Evolutionary conservation across 306 rosid species (phyloP), one percentile per base, ranked within the genome.

Genomic region (Rosa lucieae): DNA sequence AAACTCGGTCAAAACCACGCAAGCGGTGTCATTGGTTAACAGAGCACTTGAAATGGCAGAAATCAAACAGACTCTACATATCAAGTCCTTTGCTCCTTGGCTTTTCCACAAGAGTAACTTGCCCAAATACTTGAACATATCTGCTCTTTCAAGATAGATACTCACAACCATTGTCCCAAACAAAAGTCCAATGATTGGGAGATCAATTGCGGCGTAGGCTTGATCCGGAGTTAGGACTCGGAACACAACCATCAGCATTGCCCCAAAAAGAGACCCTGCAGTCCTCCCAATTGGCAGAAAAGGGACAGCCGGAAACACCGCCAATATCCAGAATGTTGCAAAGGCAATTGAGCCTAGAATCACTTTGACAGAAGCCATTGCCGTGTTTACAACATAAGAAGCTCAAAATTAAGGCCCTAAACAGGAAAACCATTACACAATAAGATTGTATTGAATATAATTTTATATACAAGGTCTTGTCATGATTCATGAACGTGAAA

Each of bases 111-210:
- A 84, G 17, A 95, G 94, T 77, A 95, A 74, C 79, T 84, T 90
- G 2, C 94, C 99, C 73, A 95, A 80, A 86, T 95, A 91, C 48
- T 90, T 93, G 63, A 95, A 95, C 96, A 95, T 90, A 67, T 95
- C 97, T 29, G 97, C 99, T 78, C 91, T 82, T 86, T 95, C 98
- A 10, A 95, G 98, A 86, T 93, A 95, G 39, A 91, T 85, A 81
- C 97, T 89, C 5, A 93, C 99, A 59, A 95, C 96, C 98, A 95
- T 95, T 66, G 99, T 95, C 21, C 98, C 99, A 42, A 93, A 95
- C 51, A 95, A 91, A 72, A 95, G 96, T 70, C 99, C 99, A 8
- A 95, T 84, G 72, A 92, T 95, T 3, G 91, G 97, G 15, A 93
- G 96, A 89, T 93, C 96, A 21, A 95, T 88, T 5, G 96, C 92